Evolutionary conservation across 2,329 filamentous ascomycete genomes (phyloP).

Genomic region (Ramichloridium luteum): DNA sequence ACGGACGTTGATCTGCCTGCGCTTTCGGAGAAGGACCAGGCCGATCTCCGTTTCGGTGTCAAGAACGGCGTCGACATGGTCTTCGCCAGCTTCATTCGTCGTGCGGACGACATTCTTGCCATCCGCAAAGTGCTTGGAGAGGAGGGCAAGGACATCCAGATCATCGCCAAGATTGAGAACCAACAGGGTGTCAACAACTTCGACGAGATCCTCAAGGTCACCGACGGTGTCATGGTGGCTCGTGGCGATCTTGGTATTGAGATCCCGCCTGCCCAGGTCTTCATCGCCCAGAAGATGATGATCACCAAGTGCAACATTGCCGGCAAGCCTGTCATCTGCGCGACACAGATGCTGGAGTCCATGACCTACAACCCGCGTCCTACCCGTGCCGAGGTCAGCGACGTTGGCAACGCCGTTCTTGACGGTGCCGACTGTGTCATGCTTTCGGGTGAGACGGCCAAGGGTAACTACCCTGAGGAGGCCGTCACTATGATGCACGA

Average conservation of each 20-base stretch:
- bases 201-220: conserved; percentile 86
- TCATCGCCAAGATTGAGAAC: conserved; percentile 99
- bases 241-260: conserved; percentile 98
- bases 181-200: conserved; percentile 99
- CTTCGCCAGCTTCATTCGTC: conserved; percentile 96
- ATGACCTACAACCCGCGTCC: conserved; percentile 99
- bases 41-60: conserved; percentile 85
- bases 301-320: conserved; percentile 99
- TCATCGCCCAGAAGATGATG: conserved; percentile 99
- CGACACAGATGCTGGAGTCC: conserved; percentile 98
- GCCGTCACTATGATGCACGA: conserved; percentile 97
- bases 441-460: conserved; percentile 98
- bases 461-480: conserved; percentile 87
- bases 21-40: conserved; percentile 95
- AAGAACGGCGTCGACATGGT: conserved; percentile 99
- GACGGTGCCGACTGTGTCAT: conserved; percentile 99
- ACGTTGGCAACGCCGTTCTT: conserved; percentile 94
- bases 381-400: conserved; percentile 94
- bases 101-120: conserved; percentile 79
- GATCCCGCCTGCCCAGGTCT: conserved; percentile 96
- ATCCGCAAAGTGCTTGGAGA: conserved; percentile 86
- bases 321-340: conserved; percentile 97
- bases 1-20: conserved; percentile 97
- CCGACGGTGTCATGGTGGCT: conserved; percentile 98
- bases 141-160: conserved; percentile 92